phyloP scores from a whole-genome alignment of 345 rosid species.

The Garcia nutans region DNA sequence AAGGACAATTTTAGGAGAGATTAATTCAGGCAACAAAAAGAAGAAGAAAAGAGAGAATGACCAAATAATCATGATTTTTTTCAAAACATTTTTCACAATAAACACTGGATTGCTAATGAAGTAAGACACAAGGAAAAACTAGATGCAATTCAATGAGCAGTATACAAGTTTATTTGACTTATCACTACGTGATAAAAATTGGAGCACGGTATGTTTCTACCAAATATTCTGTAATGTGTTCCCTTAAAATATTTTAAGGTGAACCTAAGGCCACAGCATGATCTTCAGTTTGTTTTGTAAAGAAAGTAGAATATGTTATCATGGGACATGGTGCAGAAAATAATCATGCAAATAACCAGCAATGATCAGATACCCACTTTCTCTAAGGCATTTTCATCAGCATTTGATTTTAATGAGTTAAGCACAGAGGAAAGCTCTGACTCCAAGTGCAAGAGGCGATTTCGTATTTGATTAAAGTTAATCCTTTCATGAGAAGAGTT shows the following conservation, averaged over 20 bases:
- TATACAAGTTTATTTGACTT: not conserved
- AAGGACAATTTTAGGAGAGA: slow-evolving; percentile 1
- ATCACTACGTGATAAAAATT: not conserved
- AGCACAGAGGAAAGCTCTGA: slow-evolving; percentile 79
- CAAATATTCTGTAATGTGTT: not conserved
- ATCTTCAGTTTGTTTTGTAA: not conserved
- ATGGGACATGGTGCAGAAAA: not conserved
- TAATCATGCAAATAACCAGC: slow-evolving; percentile 5
- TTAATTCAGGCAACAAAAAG: not conserved
- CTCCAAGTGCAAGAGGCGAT: slow-evolving; percentile 66
- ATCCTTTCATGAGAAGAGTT: slow-evolving; percentile 32
- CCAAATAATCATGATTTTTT: not conserved
- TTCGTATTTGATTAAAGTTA: slow-evolving; percentile 40
- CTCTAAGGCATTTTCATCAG: slow-evolving; percentile 37
- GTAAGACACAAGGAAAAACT: not conserved
- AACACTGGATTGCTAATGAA: not conserved
- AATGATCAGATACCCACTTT: slow-evolving; percentile 37
- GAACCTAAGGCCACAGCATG: slow-evolving; percentile 2
- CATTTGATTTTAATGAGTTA: slow-evolving; percentile 50
- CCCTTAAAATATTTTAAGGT: slow-evolving; percentile 5
- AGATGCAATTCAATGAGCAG: not conserved
- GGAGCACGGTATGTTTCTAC: not conserved
- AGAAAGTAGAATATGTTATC: not conserved
- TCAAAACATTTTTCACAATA: not conserved
- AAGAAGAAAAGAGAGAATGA: not conserved